Conservation (phyloP, 2,329 filamentous ascomycete genomes). For the Plenodomus lindquistii region DNA sequence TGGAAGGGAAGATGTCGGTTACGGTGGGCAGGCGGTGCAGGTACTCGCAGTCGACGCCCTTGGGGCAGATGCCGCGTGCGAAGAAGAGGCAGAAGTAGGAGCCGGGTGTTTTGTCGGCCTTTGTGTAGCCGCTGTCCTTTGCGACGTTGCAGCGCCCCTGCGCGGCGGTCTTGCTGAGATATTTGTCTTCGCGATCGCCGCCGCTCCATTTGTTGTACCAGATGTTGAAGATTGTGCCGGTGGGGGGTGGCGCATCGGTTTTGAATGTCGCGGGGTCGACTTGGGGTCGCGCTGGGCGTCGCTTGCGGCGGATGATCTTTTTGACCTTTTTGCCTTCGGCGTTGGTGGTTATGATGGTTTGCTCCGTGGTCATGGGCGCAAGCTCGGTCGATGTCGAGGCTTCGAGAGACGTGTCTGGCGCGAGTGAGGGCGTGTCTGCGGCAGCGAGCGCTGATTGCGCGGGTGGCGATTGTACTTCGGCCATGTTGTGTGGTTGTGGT, state of each 20-base stretch:
- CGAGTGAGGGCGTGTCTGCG: slow-evolving; percentile 9
- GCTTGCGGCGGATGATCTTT: slow-evolving; percentile 90
- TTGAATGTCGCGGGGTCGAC: slow-evolving; percentile 83
- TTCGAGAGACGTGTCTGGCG: slow-evolving; percentile 26
- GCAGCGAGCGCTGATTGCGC: slow-evolving; percentile 19
- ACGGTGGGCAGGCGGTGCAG: slow-evolving; percentile 85
- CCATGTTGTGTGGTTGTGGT: slow-evolving; percentile 25
- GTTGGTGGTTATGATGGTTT: slow-evolving; percentile 40
- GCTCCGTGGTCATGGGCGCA: slow-evolving; percentile 29
- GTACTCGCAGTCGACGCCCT: slow-evolving; percentile 91
- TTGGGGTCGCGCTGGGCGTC: slow-evolving; percentile 85
- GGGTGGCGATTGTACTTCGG: slow-evolving; percentile 34
- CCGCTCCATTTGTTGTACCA: slow-evolving; percentile 99
- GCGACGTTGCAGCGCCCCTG: slow-evolving; percentile 85
- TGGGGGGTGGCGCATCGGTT: slow-evolving; percentile 85
- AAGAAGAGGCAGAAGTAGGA: slow-evolving; percentile 94
- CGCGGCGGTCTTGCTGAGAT: slow-evolving; percentile 79
- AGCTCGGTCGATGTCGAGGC: slow-evolving; percentile 29
- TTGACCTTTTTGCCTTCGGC: slow-evolving; percentile 70
- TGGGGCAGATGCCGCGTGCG: slow-evolving; percentile 77
- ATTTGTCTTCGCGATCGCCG: slow-evolving; percentile 91
- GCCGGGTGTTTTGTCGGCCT: slow-evolving; percentile 57
- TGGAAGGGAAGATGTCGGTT: slow-evolving; percentile 89
- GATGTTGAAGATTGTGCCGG: slow-evolving; percentile 94
- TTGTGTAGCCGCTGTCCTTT: slow-evolving; percentile 60